A percentile compares a stretch with the other conserved stretches of the same genome.
Conservation (phyloP, 495 filamentous ascomycete species). For the Aspergillus diversus region DNA sequence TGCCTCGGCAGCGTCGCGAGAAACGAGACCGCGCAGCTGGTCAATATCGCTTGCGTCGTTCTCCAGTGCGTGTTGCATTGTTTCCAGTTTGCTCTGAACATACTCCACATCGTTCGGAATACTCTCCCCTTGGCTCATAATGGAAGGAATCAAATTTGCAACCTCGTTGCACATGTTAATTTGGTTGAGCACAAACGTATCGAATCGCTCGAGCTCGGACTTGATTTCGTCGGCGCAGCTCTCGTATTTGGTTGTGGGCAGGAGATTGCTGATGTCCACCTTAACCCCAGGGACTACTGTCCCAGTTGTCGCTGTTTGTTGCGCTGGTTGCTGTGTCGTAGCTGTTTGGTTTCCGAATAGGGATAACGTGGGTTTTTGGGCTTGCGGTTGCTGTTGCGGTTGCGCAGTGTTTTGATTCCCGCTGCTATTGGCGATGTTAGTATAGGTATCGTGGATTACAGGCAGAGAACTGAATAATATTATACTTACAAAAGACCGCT, state of each 20-base stretch:
- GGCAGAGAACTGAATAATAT: constrained; percentile 11
- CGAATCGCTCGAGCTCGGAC: constrained; percentile 70
- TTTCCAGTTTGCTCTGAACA: constrained; percentile 70
- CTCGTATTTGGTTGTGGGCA: constrained; percentile 85
- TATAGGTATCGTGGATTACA: constrained; percentile 10
- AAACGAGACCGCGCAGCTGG: constrained; percentile 62
- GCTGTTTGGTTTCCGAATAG: constrained; percentile 43
- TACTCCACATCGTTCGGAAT: constrained; percentile 78
- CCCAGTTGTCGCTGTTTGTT: constrained; percentile 44
- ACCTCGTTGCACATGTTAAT: constrained; percentile 59
- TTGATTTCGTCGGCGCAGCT: constrained; percentile 87
- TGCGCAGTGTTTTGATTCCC: constrained; percentile 30
- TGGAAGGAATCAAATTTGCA: constrained; percentile 54
- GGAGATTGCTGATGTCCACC: constrained; percentile 74
- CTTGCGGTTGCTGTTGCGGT: constrained; percentile 40
- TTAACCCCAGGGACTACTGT: constrained; percentile 67
- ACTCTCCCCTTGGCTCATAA: constrained; percentile 63
- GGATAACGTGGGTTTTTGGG: constrained; percentile 44
- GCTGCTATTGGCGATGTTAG: constrained; percentile 28
- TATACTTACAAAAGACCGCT: constrained; percentile 55
- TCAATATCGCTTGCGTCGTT: constrained; percentile 75
- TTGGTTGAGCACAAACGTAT: constrained; percentile 71
- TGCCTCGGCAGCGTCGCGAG: constrained; percentile 70
- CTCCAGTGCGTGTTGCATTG: constrained; percentile 70
- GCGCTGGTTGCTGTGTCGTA: constrained; percentile 50